Percentiles rank a stretch among this genome's conserved stretches.
Evolutionary conservation across 2,329 filamentous ascomycete species (phyloP).

Genomic region (Diaporthe humulicola): DNA sequence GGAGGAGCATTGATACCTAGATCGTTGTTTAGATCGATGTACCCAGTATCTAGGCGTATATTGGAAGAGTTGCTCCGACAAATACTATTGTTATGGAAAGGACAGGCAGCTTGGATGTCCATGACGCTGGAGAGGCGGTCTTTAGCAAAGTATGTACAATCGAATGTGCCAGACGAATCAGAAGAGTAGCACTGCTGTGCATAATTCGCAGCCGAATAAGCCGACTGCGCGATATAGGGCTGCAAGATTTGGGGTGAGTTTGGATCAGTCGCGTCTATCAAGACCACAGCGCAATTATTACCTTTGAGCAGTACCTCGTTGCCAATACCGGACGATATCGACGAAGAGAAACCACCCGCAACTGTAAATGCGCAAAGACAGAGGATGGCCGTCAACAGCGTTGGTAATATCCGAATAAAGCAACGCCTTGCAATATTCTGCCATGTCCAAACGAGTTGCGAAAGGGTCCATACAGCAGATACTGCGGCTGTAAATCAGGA

Average conservation of each 20-base stretch:
- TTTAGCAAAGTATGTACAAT: conserved; percentile 7
- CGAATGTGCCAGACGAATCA: not conserved
- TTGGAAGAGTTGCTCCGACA: conserved; percentile 33
- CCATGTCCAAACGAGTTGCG: conserved; percentile 15
- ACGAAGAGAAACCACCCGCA: conserved; percentile 29
- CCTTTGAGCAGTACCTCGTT: conserved; percentile 38
- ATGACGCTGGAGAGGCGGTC: not conserved
- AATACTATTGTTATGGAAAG: conserved; percentile 36
- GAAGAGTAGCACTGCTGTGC: conserved; percentile 39
- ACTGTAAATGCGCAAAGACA: conserved; percentile 19
- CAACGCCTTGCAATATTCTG: not conserved
- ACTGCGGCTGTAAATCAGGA: not conserved
- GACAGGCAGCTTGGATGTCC: conserved; percentile 38
- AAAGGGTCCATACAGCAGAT: not conserved
- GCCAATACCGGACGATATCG: conserved; percentile 18
- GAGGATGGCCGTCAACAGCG: not conserved
- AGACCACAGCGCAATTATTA: not conserved
- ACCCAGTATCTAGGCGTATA: conserved; percentile 39
- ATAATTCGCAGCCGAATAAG: conserved; percentile 33
- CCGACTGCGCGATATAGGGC: not conserved
- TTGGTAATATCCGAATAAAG: not conserved
- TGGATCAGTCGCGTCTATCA: not conserved
- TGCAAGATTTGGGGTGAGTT: not conserved
- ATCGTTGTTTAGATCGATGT: conserved; percentile 40
- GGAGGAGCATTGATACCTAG: conserved; percentile 42